These are phyloP conservation scores for Candida rishiriensis DNA, from an alignment of 805 yeast genomes.

Conservation along the genomic window DNA sequence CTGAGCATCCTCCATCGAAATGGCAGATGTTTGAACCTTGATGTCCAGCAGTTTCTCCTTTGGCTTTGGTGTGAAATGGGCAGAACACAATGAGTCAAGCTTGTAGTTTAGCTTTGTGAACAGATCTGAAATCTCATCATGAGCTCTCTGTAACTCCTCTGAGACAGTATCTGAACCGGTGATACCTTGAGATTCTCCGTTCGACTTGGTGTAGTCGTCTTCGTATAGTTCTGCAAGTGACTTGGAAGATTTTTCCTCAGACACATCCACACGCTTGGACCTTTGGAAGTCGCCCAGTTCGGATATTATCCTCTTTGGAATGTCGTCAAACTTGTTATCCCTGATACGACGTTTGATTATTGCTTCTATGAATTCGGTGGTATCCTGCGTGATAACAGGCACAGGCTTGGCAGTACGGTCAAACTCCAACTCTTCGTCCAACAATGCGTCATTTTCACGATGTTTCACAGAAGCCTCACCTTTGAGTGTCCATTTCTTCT, in stretches of 20 bases:
- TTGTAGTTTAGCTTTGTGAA: slow-evolving; percentile 61
- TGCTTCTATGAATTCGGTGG: slow-evolving; percentile 84
- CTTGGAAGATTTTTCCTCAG: slow-evolving; percentile 79
- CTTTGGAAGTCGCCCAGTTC: slow-evolving; percentile 59
- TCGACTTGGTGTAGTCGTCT: slow-evolving; percentile 52
- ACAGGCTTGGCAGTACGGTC: slow-evolving; percentile 95
- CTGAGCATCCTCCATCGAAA: slow-evolving; percentile 94
- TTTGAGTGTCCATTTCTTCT: slow-evolving; percentile 88
- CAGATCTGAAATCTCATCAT: slow-evolving; percentile 68
- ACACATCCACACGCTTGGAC: slow-evolving; percentile 57
- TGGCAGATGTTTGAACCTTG: slow-evolving; percentile 76
- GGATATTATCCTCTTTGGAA: slow-evolving; percentile 66
- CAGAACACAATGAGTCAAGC: slow-evolving; percentile 87
- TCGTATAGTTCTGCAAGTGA: slow-evolving; percentile 91
- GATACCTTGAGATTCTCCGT: slow-evolving; percentile 30
- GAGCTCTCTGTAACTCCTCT: slow-evolving; percentile 67
- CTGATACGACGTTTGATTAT: slow-evolving; percentile 78
- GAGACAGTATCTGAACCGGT: slow-evolving; percentile 34
- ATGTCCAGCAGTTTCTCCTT: slow-evolving; percentile 74
- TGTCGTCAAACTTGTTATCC: slow-evolving; percentile 75
- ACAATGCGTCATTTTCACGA: slow-evolving; percentile 78
- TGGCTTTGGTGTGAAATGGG: slow-evolving; percentile 91
- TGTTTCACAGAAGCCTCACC: slow-evolving; percentile 85
- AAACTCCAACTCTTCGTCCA: slow-evolving; percentile 80
- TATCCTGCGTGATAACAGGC: slow-evolving; percentile 87